A percentile compares a stretch with the other conserved stretches of the same genome.
Conservation (phyloP, 2,329 filamentous ascomycete genomes). For the Volutella citrinella region DNA sequence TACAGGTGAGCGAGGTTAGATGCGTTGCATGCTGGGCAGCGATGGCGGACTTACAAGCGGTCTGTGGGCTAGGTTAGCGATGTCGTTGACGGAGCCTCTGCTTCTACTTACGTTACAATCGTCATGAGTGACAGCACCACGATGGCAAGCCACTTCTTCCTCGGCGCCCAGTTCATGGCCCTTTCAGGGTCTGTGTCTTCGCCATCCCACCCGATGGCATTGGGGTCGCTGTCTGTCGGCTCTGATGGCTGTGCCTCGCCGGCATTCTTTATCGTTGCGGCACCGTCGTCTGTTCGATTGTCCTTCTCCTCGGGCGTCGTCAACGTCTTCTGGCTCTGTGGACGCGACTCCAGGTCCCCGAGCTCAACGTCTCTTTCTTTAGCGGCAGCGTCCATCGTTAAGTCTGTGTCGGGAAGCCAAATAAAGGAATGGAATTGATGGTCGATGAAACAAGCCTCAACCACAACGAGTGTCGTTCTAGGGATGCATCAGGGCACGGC, state of each 20-base stretch:
- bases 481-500: too few relatives aligned
- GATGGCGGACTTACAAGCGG: slow-evolving; percentile 16
- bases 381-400: slow-evolving; percentile 4
- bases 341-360: slow-evolving; percentile 9
- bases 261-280: not conserved
- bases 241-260: not conserved
- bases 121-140: slow-evolving; percentile 29
- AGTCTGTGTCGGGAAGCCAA: too few relatives aligned
- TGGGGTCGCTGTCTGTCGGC: slow-evolving; percentile 13
- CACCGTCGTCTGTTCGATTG: slow-evolving; percentile 12
- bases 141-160: slow-evolving; percentile 36
- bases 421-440: not conserved
- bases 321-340: slow-evolving; percentile 17
- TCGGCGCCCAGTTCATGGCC: slow-evolving; percentile 63
- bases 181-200: slow-evolving; percentile 52
- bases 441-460: slow-evolving; percentile 1
- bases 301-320: slow-evolving; percentile 9
- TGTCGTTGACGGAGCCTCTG: not conserved
- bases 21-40: not conserved
- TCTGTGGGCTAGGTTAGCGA: slow-evolving; percentile 13
- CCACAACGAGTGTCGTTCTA: too few relatives aligned
- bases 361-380: slow-evolving; percentile 3
- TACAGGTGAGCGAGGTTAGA: slow-evolving; percentile 11
- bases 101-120: slow-evolving; percentile 21
- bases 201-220: slow-evolving; percentile 23